Conservation (phyloP, 202 grass and related monocot species). For the Eragrostis tef region DNA sequence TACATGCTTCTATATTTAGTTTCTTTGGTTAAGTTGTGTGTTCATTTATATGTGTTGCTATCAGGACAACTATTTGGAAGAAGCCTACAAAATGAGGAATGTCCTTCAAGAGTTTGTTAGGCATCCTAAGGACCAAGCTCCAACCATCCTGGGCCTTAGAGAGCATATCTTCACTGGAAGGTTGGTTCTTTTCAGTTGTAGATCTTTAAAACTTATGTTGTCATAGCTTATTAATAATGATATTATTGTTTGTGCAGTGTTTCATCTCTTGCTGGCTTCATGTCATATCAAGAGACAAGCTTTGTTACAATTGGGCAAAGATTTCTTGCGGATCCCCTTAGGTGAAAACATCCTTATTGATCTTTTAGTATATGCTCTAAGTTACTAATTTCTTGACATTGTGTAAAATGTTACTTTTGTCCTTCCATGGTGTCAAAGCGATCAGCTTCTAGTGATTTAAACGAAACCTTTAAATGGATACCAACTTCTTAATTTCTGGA, state of each 20-base stretch:
- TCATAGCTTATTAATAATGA: conserved; percentile 7
- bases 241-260: conserved; percentile 63
- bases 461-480: not conserved
- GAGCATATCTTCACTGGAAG: conserved; percentile 97
- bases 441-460: not conserved
- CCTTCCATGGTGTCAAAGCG: not conserved
- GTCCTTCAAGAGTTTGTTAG: conserved; percentile 90
- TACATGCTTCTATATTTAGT: conserved; percentile 27
- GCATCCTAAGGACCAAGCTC: conserved; percentile 62
- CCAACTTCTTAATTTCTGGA: not conserved
- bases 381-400: not conserved
- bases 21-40: conserved; percentile 12
- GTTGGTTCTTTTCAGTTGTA: conserved; percentile 45
- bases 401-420: not conserved
- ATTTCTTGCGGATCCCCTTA: conserved; percentile 93
- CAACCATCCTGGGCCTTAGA: conserved; percentile 84
- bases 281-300: conserved; percentile 99
- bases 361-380: conserved; percentile 14
- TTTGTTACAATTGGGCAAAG: conserved; percentile 98
- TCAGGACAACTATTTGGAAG: conserved; percentile 97
- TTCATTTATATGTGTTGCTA: conserved; percentile 32
- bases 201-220: conserved; percentile 24
- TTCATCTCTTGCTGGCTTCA: conserved; percentile 96
- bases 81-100: conserved; percentile 99
- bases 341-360: conserved; percentile 48